Evolutionary conservation across 495 filamentous ascomycete genomes (phyloP).

Genomic region (Penicillium macrosclerotiorum): DNA sequence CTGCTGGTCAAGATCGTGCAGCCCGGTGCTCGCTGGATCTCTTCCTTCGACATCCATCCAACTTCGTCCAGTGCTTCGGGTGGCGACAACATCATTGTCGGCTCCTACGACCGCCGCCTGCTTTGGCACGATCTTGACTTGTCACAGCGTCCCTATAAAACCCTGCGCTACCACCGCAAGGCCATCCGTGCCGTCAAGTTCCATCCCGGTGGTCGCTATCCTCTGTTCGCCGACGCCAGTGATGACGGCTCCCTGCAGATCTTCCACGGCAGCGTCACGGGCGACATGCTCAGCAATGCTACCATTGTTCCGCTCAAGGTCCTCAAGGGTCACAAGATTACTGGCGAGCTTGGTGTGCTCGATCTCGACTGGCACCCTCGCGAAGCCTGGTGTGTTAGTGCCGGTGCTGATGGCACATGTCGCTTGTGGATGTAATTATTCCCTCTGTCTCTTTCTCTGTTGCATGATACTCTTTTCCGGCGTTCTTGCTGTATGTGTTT

Average conservation of each 20-base stretch:
- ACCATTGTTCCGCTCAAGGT: constrained; percentile 95
- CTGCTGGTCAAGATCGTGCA: constrained; percentile 87
- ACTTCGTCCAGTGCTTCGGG: constrained; percentile 51
- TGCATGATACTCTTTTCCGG: constrained; percentile 25
- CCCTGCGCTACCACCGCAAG: constrained; percentile 86
- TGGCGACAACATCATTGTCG: constrained; percentile 90
- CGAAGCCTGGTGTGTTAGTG: constrained; percentile 91
- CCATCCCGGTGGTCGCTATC: constrained; percentile 73
- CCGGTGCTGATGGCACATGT: constrained; percentile 89
- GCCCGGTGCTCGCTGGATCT: constrained; percentile 94
- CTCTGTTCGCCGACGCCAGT: constrained; percentile 87
- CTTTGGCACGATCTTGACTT: constrained; percentile 98
- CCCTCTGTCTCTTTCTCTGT: constrained; percentile 6
- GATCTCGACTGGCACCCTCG: constrained; percentile 93
- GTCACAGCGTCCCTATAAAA: constrained; percentile 87
- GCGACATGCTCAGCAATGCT: constrained; percentile 91
- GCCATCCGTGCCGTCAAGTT: constrained; percentile 86
- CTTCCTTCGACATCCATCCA: constrained; percentile 87
- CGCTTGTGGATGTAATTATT: constrained; percentile 66
- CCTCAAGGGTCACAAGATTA: constrained; percentile 77
- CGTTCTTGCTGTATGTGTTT: constrained; percentile 24
- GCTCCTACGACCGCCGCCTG: constrained; percentile 88
- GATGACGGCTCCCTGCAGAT: constrained; percentile 94
- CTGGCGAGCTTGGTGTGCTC: constrained; percentile 80
- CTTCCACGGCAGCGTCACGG: constrained; percentile 93